phyloP scores from a whole-genome alignment of 345 rosid genomes.

The Eucalyptus cloeziana region DNA sequence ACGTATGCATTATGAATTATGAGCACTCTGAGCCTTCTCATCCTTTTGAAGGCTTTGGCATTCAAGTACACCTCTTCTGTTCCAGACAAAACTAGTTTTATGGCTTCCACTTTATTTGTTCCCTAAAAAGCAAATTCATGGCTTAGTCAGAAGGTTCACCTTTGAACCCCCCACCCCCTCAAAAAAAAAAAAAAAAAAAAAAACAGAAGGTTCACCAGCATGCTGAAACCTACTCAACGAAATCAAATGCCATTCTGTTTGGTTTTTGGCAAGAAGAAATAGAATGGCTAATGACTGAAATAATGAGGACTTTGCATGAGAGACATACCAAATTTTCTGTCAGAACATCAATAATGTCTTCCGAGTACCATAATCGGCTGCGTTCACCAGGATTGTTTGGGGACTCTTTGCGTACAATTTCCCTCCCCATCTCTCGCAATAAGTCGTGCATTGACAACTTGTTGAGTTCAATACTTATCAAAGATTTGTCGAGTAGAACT shows the following conservation, averaged over 20 bases:
- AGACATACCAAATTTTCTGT: conserved; percentile 2
- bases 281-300: neutral
- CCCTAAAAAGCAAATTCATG: conserved; percentile 1
- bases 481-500: conserved; percentile 3
- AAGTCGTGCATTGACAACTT: conserved; percentile 19
- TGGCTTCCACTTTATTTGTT: conserved; percentile 13
- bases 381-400: conserved; percentile 13
- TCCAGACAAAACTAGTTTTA: neutral
- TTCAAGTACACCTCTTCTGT: neutral
- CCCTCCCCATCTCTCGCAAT: conserved; percentile 22
- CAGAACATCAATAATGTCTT: conserved; percentile 6
- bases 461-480: conserved; percentile 1
- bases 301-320: neutral
- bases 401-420: conserved; percentile 11
- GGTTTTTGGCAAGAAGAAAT: neutral
- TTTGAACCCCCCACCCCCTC: no score
- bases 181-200: no score
- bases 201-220: neutral
- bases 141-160: neutral
- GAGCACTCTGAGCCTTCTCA: conserved; percentile 16
- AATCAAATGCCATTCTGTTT: neutral
- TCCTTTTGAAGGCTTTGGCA: conserved; percentile 5
- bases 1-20: conserved; percentile 2
- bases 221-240: neutral
- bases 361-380: conserved; percentile 9